Evolutionary conservation across 2,329 filamentous ascomycete genomes (phyloP), one percentile per base, ranked within the genome.

Genomic region (Leptosphaerulina australis): DNA sequence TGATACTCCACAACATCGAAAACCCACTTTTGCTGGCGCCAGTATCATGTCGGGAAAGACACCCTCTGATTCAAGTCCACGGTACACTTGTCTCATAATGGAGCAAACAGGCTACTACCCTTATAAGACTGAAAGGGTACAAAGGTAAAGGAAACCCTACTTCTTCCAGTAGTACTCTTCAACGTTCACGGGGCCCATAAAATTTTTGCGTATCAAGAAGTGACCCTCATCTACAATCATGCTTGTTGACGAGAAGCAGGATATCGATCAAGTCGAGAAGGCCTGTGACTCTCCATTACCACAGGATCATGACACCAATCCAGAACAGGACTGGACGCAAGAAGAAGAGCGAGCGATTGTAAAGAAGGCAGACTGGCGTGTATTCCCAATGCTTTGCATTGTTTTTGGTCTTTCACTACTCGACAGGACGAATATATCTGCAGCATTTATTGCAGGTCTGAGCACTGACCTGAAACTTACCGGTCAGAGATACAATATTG

Each of bases 361-460:
- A 56, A 57, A 58, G 17, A 71, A 69, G 55, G 63, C 65, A 11
- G 68, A 71, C 36, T 60, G 51, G 35, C 59, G 60, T 9, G 63
- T 70, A 4, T 67, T 70, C 20, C 67, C 68, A 3, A 71, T 71
- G 62, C 55, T 71, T 14, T 69, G 67, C 40, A 51, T 69, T 14
- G 61, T 70, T 14, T 70, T 70, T 33, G 60, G 62, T 3, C 49
- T 70, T 4, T 64, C 61, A n/a, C 55, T 64, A 1, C 48, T 64
- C 8, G 61, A 66, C 20, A 49, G 61, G 7, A 62, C 59, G 1
- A 66, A 64, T 17, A 62, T 66, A 14, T 63, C 59, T 3, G 20
- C 59, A 21, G 62, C 61, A 15, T 64, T 63, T 28, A 63, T 66
- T 25, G 60, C 62, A 7, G 62, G 60, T 12, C 51, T 65, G 1